Evolutionary conservation across 2,329 filamentous ascomycete species (phyloP).

Genomic region (Epichloe brachyelytri): DNA sequence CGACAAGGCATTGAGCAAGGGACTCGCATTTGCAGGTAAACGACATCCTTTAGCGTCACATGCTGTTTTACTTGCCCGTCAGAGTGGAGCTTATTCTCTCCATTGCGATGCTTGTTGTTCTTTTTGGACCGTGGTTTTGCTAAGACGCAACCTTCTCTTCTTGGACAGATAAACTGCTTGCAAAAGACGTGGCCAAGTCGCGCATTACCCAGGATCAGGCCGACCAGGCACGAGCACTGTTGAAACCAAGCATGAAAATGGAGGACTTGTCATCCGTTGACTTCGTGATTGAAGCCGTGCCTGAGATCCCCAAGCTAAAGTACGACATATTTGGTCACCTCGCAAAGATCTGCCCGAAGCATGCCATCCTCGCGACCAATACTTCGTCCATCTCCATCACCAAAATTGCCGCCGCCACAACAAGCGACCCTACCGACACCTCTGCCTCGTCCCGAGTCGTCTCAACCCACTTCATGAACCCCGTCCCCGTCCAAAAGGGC

Average conservation of each 20-base stretch:
- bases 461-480: slow-evolving; percentile 99
- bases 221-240: slow-evolving; percentile 54
- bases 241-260: slow-evolving; percentile 59
- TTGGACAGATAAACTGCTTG: slow-evolving; percentile 70
- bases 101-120: neutral
- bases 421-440: slow-evolving; percentile 63
- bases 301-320: slow-evolving; percentile 82
- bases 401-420: slow-evolving; percentile 80
- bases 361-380: slow-evolving; percentile 90
- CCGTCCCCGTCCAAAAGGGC: slow-evolving; percentile 89
- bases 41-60: neutral
- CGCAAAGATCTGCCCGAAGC: slow-evolving; percentile 66
- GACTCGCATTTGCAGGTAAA: slow-evolving; percentile 72
- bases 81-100: neutral
- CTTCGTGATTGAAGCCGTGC: slow-evolving; percentile 96
- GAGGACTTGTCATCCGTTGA: slow-evolving; percentile 72
- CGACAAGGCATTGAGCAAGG: slow-evolving; percentile 76
- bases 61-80: neutral
- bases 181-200: slow-evolving; percentile 83
- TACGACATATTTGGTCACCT: slow-evolving; percentile 74
- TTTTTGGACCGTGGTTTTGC: neutral
- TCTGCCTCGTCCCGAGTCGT: slow-evolving; percentile 78
- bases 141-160: neutral
- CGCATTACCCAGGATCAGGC: slow-evolving; percentile 74
- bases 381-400: slow-evolving; percentile 98